These are phyloP conservation scores for Alternaria ethzedia DNA, from an alignment of 2,329 filamentous ascomycete species.

Conservation along the genomic window DNA sequence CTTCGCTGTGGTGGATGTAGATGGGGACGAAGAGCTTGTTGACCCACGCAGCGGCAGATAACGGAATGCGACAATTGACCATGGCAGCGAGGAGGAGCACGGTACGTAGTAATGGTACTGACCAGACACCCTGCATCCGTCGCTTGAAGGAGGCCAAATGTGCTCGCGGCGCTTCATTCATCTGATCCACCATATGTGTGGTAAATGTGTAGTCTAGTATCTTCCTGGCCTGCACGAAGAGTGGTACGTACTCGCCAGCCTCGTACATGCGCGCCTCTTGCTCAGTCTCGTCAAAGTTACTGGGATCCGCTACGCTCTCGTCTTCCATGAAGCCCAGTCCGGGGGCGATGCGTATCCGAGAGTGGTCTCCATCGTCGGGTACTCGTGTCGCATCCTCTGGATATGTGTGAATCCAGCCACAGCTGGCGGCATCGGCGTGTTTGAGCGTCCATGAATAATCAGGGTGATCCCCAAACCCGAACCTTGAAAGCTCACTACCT, in stretches of 20 bases:
- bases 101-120: not conserved
- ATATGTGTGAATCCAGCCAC: not conserved
- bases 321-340: not conserved
- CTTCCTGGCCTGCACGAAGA: not conserved
- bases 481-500: not conserved
- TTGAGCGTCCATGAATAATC: not conserved
- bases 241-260: not conserved
- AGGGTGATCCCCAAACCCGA: no score
- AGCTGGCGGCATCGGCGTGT: not conserved
- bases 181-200: no score
- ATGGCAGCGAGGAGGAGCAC: not conserved
- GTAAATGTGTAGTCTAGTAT: not conserved
- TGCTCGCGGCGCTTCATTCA: not conserved
- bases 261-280: not conserved
- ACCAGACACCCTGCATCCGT: not conserved
- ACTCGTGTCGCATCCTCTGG: not conserved
- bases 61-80: not conserved
- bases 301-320: not conserved
- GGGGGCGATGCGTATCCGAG: fast-evolving
- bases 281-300: not conserved
- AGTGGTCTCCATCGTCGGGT: fast-evolving
- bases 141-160: not conserved
- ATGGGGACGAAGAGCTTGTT: not conserved
- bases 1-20: not conserved
- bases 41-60: not conserved